phyloP scores from a whole-genome alignment of 345 rosid species.

The Streptanthus diversifolius region DNA sequence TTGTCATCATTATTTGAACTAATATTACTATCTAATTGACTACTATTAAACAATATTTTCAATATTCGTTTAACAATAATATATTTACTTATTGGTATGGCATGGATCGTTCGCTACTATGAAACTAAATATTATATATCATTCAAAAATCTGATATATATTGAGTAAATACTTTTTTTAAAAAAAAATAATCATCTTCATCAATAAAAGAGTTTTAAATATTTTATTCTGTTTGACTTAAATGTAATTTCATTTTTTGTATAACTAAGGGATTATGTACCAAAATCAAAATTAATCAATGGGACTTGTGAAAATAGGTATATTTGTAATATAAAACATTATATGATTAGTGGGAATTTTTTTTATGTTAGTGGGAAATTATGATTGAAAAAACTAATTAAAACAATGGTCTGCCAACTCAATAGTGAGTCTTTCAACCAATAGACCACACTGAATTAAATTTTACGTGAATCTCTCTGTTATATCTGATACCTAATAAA shows the following conservation, averaged over 20 bases:
- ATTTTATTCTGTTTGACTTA: too few relatives aligned
- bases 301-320: background rate
- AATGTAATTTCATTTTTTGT: too few relatives aligned
- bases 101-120: background rate
- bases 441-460: background rate
- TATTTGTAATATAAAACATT: background rate
- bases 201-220: too few relatives aligned
- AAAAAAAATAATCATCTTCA: too few relatives aligned
- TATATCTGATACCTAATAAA: background rate
- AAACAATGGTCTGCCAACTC: background rate
- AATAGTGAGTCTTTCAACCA: background rate
- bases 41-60: too few relatives aligned
- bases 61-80: background rate
- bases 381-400: background rate
- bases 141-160: too few relatives aligned
- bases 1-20: background rate
- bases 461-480: too few relatives aligned
- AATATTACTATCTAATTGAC: background rate
- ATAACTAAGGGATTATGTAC: too few relatives aligned
- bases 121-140: too few relatives aligned
- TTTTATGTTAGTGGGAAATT: background rate
- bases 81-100: background rate
- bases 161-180: too few relatives aligned
- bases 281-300: too few relatives aligned
- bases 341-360: background rate